Conservation (phyloP, 148 eudicot genomes). For the Rhododendron molle region DNA sequence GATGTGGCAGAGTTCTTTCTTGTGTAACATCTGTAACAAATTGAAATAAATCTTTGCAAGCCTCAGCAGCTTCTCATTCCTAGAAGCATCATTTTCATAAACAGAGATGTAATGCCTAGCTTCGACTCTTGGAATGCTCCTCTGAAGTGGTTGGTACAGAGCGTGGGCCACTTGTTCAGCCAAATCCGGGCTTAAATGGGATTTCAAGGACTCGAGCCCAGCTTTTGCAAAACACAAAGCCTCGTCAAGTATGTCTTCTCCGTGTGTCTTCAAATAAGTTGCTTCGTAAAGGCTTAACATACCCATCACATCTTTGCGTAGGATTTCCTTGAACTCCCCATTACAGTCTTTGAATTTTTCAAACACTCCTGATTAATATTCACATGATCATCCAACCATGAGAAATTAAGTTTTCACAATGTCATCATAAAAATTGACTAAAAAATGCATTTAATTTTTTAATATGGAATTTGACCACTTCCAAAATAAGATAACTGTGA, state of each 20-base stretch:
- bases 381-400: too few relatives aligned
- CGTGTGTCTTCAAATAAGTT: conserved; percentile 26
- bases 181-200: background rate
- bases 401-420: too few relatives aligned
- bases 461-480: too few relatives aligned
- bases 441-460: too few relatives aligned
- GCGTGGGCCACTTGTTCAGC: conserved; percentile 18
- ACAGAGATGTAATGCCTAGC: conserved; percentile 19
- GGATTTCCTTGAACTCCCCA: conserved; percentile 19
- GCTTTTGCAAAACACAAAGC: conserved; percentile 21
- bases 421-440: too few relatives aligned
- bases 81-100: conserved; percentile 22
- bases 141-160: conserved; percentile 17
- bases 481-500: too few relatives aligned
- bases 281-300: conserved; percentile 43
- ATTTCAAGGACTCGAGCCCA: conserved; percentile 9
- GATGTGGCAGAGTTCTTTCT: background rate
- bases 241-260: conserved; percentile 35
- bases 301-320: conserved; percentile 17
- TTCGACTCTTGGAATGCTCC: conserved; percentile 26
- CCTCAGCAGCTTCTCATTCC: background rate
- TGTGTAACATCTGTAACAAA: conserved; percentile 24
- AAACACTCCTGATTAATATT: background rate
- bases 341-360: conserved; percentile 8
- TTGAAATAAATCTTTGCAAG: conserved; percentile 39